Conservation (phyloP, 129 eudicot species). For the Cynara cardunculus region DNA sequence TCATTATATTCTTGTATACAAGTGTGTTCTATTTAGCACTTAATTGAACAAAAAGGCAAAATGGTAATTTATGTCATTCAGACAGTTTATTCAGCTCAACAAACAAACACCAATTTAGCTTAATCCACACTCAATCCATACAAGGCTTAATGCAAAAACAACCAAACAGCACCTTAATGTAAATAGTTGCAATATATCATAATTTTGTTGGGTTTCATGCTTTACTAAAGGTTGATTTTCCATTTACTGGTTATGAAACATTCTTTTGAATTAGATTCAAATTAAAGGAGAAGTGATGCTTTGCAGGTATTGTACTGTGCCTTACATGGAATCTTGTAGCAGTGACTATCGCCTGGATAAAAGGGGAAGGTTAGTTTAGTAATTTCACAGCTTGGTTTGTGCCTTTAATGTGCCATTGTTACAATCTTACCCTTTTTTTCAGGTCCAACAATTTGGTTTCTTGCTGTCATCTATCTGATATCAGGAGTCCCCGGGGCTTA, state of each 20-base stretch:
- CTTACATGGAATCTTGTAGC: conserved; percentile 88
- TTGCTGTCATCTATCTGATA: conserved; percentile 76
- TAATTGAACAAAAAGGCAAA: neutral
- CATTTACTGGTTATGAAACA: neutral
- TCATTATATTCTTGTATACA: neutral
- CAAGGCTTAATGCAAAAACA: neutral
- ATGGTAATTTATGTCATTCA: neutral
- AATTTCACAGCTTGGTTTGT: neutral
- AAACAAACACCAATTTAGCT: neutral
- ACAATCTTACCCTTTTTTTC: conserved; percentile 5
- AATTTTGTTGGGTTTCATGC: neutral
- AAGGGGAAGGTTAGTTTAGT: conserved; percentile 72
- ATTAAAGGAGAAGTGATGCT: neutral
- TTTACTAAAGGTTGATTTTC: no score
- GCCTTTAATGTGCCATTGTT: neutral
- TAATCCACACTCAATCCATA: neutral
- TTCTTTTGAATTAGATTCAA: neutral
- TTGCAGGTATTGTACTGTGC: conserved; percentile 52
- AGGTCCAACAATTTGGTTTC: conserved; percentile 87
- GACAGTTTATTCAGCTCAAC: neutral
- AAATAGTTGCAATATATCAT: neutral
- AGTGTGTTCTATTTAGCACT: neutral
- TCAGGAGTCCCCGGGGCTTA: conserved; percentile 93
- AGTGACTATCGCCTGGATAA: conserved; percentile 79
- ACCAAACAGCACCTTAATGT: neutral